Base-by-base conservation (phyloP, 169 alveolate species). In the Babesia bovis region DNA sequence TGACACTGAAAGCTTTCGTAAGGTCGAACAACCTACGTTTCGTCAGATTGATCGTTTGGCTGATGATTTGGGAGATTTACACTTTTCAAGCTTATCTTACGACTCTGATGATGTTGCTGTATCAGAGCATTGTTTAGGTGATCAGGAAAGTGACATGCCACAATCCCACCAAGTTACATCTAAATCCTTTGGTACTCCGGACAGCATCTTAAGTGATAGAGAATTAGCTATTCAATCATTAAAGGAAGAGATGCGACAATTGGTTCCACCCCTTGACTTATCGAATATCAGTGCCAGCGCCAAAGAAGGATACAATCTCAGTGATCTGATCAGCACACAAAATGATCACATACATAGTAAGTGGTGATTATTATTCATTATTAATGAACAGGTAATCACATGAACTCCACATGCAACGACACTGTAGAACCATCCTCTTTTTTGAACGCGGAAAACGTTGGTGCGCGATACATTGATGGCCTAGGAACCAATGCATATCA, bases 21-120 rank as follows among this genome's bases (percentile, higher is more conserved):
- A 35, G 50, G 73, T 63, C 4, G 73, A 63, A 12, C 73, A 63
- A 35, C 73, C 73, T 4, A 63, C 73, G 7, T 63, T 63, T 33
- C 44, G 73, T 17, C 73, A 63, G 47, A 30, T 63, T 15, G 73
- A 63, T 28, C 33, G 47, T 4, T 21, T 32, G 10, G 28, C 51
- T 0, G 73, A 63, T 1, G 73, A 63, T 28, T 19, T 63, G 5
- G 35, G 28, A 7, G 51, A 49, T 33, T 25, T 63, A 28, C 50
- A 36, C 19, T 44, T 63, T 12, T 63, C 73, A 13, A 45, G 50
- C 47, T 6, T 23, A n/a, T 63, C 73, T 38, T 17, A 49, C 32
- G 73, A 45, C 33, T 63, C 60, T 41, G 73, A 63, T 50, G 52
- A 38, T 7, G 44, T 40, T 4, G 17, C 7, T 21, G 19, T 58